Conservation (phyloP, 2,329 filamentous ascomycete genomes). For the Nemania sp. region DNA sequence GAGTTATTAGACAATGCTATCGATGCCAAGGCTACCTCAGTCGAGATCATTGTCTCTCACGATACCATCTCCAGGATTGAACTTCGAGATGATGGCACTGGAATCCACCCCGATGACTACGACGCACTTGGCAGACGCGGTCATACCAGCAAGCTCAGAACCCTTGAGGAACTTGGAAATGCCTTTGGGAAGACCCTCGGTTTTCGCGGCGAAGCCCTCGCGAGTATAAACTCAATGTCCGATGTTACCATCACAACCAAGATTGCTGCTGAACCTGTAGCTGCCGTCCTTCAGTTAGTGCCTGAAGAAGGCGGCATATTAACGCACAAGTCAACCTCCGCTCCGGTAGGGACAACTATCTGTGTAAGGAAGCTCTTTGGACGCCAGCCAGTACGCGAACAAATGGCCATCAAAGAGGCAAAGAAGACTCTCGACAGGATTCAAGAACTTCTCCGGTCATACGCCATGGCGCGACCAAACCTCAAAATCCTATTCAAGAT, state of each 20-base stretch:
- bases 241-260: slow-evolving; percentile 66
- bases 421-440: slow-evolving; percentile 60
- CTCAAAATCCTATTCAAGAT: slow-evolving; percentile 65
- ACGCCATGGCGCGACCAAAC: slow-evolving; percentile 67
- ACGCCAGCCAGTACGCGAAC: slow-evolving; percentile 64
- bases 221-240: slow-evolving; percentile 64
- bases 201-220: slow-evolving; percentile 75
- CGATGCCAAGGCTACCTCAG: slow-evolving; percentile 67
- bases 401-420: slow-evolving; percentile 59
- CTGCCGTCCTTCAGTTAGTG: slow-evolving; percentile 51
- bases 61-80: slow-evolving; percentile 72
- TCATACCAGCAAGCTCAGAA: slow-evolving; percentile 73
- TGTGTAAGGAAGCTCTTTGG: slow-evolving; percentile 62
- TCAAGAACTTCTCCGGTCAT: slow-evolving; percentile 63
- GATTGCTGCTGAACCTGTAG: slow-evolving; percentile 62
- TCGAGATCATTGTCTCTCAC: slow-evolving; percentile 65
- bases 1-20: slow-evolving; percentile 79
- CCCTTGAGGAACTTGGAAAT: slow-evolving; percentile 62
- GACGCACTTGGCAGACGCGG: slow-evolving; percentile 64
- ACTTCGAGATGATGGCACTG: slow-evolving; percentile 73
- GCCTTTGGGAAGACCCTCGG: slow-evolving; percentile 66
- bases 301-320: slow-evolving; percentile 46
- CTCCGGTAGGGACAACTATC: slow-evolving; percentile 71
- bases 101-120: slow-evolving; percentile 66
- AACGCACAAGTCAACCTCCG: slow-evolving; percentile 46